Evolutionary conservation across 2,329 filamentous ascomycete species (phyloP).

Genomic region (Colletotrichum falcatum): DNA sequence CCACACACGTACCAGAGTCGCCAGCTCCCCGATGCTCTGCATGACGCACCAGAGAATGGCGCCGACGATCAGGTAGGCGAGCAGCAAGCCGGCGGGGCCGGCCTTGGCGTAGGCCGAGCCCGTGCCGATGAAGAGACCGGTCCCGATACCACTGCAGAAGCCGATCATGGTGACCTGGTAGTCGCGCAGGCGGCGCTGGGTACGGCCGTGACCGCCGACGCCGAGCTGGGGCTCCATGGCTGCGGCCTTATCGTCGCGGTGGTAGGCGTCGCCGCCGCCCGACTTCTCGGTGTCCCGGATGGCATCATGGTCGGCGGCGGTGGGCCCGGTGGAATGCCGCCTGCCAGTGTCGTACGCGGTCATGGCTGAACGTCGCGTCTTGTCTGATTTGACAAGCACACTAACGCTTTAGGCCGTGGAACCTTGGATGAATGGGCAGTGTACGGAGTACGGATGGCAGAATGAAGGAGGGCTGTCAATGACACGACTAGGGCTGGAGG

Average conservation of each 20-base stretch:
- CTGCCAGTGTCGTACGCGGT: slow-evolving; percentile 25
- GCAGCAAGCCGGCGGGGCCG: slow-evolving; percentile 58
- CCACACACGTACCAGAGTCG: slow-evolving; percentile 45
- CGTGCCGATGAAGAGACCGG: slow-evolving; percentile 60
- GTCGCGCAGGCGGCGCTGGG: slow-evolving; percentile 41
- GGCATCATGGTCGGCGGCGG: slow-evolving; percentile 13
- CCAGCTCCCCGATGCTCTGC: slow-evolving; percentile 61
- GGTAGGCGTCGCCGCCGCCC: slow-evolving; percentile 1
- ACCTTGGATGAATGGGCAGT: background rate
- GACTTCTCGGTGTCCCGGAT: slow-evolving; percentile 30
- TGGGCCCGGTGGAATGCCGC: slow-evolving; percentile 26
- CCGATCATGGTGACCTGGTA: slow-evolving; percentile 67
- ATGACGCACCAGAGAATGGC: slow-evolving; percentile 60
- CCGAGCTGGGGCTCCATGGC: slow-evolving; percentile 38
- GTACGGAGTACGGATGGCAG: too few species aligned
- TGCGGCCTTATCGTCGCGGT: slow-evolving; percentile 33
- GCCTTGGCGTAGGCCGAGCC: slow-evolving; percentile 55
- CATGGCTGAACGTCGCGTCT: slow-evolving; percentile 27
- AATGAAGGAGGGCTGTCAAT: background rate
- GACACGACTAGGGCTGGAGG: background rate
- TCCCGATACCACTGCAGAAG: slow-evolving; percentile 58
- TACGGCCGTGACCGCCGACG: slow-evolving; percentile 40
- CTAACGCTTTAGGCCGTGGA: background rate
- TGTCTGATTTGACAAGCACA: background rate
- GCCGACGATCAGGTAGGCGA: slow-evolving; percentile 58